Conservation (phyloP, 2,329 filamentous ascomycete genomes). For the Ascochyta pisi region DNA sequence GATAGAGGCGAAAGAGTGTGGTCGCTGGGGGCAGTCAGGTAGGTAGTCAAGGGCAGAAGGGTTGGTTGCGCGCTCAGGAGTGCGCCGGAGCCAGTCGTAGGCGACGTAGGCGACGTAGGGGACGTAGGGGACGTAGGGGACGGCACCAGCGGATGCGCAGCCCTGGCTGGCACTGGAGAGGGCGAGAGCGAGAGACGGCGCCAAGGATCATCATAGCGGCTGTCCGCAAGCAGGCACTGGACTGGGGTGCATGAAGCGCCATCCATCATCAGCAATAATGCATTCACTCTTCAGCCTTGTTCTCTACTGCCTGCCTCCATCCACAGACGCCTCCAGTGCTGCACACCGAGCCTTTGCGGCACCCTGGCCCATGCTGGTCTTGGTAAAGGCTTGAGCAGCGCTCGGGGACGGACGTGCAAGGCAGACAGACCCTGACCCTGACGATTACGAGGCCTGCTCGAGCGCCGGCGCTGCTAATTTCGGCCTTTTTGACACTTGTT, state of each 20-base stretch:
- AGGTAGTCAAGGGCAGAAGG: neutral
- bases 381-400: constrained; percentile 11
- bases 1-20: constrained; percentile 16
- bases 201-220: constrained; percentile 4
- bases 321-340: neutral
- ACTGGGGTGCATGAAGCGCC: constrained; percentile 8
- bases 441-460: constrained; percentile 23
- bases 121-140: neutral
- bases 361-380: constrained; percentile 5
- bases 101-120: no score
- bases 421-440: constrained; percentile 9
- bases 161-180: constrained; percentile 1
- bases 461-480: constrained; percentile 24
- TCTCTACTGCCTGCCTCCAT: neutral
- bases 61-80: constrained; percentile 5
- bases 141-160: constrained; percentile 13
- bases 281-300: neutral
- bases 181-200: constrained; percentile 1
- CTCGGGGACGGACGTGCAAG: neutral
- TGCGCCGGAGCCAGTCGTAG: neutral
- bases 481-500: constrained; percentile 12
- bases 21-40: neutral
- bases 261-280: neutral
- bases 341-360: constrained; percentile 1
- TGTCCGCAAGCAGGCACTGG: constrained; percentile 6